A percentile compares a stretch with the other conserved stretches of the same genome.
phyloP scores from a whole-genome alignment of 192 early-diverging fungal species.

The Coemansia sp. region DNA sequence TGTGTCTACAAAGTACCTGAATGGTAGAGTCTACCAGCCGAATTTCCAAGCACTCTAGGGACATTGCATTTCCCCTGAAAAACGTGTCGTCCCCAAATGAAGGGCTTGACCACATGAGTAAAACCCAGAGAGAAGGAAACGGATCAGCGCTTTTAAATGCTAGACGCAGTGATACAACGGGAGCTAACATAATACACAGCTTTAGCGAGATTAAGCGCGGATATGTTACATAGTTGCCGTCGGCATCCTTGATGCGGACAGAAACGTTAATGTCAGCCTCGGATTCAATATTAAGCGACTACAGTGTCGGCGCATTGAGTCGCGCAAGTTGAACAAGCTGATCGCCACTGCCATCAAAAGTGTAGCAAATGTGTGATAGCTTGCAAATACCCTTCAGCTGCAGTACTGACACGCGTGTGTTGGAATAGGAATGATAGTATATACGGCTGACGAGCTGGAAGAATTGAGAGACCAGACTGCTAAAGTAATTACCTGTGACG shows the following conservation, averaged over 20 bases:
- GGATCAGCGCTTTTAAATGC: not conserved
- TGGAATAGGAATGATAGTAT: not conserved
- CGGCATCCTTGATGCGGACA: not conserved
- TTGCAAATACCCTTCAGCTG: not conserved
- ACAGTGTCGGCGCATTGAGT: not conserved
- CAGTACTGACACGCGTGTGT: not conserved
- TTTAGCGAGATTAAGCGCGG: not conserved
- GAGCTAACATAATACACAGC: not conserved
- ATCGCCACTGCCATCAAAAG: not conserved
- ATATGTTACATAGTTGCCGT: not conserved
- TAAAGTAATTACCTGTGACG: not conserved
- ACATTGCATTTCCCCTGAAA: not conserved
- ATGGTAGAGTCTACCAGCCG: not conserved
- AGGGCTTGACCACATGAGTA: not conserved
- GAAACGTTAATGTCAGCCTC: not conserved
- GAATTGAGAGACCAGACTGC: not conserved
- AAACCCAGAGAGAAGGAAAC: not conserved
- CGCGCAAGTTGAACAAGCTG: not conserved
- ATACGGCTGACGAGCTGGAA: not conserved
- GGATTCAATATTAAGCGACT: not conserved
- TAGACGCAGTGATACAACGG: not conserved
- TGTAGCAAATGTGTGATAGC: not conserved
- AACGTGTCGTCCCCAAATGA: not conserved
- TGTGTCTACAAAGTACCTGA: not conserved
- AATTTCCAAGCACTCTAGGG: not conserved